These are phyloP conservation scores for Sporisorium graminicola DNA, from an alignment of 1,284 basidiomycete genomes.

Conservation along the genomic window DNA sequence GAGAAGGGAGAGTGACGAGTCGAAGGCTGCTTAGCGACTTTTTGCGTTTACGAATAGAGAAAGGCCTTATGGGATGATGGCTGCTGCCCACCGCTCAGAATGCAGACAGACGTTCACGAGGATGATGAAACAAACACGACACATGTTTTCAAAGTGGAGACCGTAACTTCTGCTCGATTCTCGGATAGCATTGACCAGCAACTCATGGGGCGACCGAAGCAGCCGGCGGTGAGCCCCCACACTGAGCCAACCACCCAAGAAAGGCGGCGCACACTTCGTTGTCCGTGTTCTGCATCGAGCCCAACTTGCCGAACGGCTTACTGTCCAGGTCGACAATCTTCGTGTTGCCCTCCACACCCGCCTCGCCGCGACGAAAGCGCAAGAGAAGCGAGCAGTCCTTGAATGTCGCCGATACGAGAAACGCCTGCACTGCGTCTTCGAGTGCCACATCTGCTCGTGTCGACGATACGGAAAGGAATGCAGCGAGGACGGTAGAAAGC, in stretches of 20 bases:
- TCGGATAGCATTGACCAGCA: not conserved
- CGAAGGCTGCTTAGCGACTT: constrained; percentile 9
- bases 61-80: not conserved
- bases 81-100: too few relatives aligned
- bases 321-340: constrained; percentile 81
- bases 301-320: constrained; percentile 79
- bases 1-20: constrained; percentile 1
- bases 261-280: constrained; percentile 45
- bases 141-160: not conserved
- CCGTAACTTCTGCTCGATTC: not conserved
- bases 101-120: not conserved
- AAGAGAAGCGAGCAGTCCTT: constrained; percentile 94
- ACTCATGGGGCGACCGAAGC: constrained; percentile 9
- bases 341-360: constrained; percentile 6
- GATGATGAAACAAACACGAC: not conserved
- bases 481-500: constrained; percentile 8
- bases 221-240: not conserved
- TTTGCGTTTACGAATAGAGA: not conserved
- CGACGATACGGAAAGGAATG: constrained; percentile 2
- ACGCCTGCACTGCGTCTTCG: constrained; percentile 67
- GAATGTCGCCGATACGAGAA: constrained; percentile 89
- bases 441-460: not conserved
- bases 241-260: constrained; percentile 18
- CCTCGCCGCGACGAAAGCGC: constrained; percentile 60
- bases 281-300: constrained; percentile 82